Conservation (phyloP, 495 filamentous ascomycete species). For the Annulohypoxylon nitens region DNA sequence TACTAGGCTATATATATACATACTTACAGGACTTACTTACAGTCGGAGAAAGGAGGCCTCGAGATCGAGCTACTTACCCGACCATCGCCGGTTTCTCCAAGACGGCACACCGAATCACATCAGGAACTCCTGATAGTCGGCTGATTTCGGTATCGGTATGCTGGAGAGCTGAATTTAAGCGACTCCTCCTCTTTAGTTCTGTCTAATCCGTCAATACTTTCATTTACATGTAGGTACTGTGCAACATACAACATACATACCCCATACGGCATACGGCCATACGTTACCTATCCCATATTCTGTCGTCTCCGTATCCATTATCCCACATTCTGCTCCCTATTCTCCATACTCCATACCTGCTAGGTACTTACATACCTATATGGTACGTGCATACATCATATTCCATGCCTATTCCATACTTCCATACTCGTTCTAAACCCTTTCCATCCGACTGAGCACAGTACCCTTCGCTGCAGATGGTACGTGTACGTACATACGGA, state of each 20-base stretch:
- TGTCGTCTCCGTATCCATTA: too few relatives aligned
- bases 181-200: not conserved
- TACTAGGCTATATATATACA: not conserved
- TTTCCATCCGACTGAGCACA: not conserved
- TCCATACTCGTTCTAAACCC: slow-evolving; percentile 4
- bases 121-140: slow-evolving; percentile 44
- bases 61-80: slow-evolving; percentile 31
- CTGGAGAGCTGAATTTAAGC: slow-evolving; percentile 43
- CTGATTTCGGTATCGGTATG: slow-evolving; percentile 47
- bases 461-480: slow-evolving; percentile 2
- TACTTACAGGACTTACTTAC: not conserved
- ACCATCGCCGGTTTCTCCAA: slow-evolving; percentile 44
- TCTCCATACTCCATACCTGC: slow-evolving; percentile 1
- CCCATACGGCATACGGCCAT: too few relatives aligned
- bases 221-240: slow-evolving; percentile 13
- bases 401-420: slow-evolving; percentile 1
- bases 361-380: slow-evolving; percentile 5
- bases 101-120: slow-evolving; percentile 47
- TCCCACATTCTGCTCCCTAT: not conserved
- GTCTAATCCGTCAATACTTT: not conserved
- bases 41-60: slow-evolving; percentile 34
- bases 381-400: slow-evolving; percentile 12
- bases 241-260: not conserved
- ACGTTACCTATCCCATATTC: not conserved
- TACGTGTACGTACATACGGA: slow-evolving; percentile 23